Percentiles rank a stretch among this genome's conserved stretches.
phyloP scores from a whole-genome alignment of 2,329 filamentous ascomycete species.

The Huntiella abstrusa region DNA sequence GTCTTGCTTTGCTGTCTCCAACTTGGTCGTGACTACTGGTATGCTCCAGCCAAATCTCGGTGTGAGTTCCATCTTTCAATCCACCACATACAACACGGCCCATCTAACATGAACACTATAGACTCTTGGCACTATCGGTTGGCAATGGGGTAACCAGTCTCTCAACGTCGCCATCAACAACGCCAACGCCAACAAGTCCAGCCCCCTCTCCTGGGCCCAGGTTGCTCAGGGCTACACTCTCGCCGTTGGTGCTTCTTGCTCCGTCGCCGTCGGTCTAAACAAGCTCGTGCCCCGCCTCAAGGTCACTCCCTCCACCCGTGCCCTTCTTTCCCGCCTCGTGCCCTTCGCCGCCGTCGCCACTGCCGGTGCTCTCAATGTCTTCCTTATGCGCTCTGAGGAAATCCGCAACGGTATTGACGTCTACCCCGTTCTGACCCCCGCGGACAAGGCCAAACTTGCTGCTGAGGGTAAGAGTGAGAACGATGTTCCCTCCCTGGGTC shows the following conservation, averaged over 20 bases:
- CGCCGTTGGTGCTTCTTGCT: conserved; percentile 82
- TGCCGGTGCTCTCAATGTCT: conserved; percentile 83
- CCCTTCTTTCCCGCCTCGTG: conserved; percentile 68
- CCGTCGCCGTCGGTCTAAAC: conserved; percentile 83
- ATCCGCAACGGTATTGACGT: conserved; percentile 86
- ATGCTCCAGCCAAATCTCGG: conserved; percentile 85
- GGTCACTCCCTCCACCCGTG: conserved; percentile 55
- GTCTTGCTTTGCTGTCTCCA: conserved; percentile 87
- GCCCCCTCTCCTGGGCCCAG: conserved; percentile 61
- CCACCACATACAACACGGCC: conserved; percentile 4
- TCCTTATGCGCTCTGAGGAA: conserved; percentile 94
- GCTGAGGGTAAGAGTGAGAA: conserved; percentile 42
- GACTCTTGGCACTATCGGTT: conserved; percentile 71
- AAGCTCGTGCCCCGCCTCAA: conserved; percentile 72
- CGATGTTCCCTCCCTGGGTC: conserved; percentile 56
- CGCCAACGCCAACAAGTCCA: conserved; percentile 95
- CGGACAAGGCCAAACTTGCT: conserved; percentile 40
- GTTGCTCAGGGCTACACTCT: conserved; percentile 80
- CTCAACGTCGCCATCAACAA: conserved; percentile 97
- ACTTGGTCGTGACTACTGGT: conserved; percentile 82
- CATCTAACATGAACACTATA: conserved; percentile 17
- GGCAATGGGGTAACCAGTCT: conserved; percentile 94
- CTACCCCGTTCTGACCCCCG: conserved; percentile 58
- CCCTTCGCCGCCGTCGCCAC: conserved; percentile 90
- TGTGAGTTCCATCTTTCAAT: conserved; percentile 25